These are phyloP conservation scores for Leishmania amazonensis DNA, from an alignment of 208 protist species.

Conservation along the genomic window DNA sequence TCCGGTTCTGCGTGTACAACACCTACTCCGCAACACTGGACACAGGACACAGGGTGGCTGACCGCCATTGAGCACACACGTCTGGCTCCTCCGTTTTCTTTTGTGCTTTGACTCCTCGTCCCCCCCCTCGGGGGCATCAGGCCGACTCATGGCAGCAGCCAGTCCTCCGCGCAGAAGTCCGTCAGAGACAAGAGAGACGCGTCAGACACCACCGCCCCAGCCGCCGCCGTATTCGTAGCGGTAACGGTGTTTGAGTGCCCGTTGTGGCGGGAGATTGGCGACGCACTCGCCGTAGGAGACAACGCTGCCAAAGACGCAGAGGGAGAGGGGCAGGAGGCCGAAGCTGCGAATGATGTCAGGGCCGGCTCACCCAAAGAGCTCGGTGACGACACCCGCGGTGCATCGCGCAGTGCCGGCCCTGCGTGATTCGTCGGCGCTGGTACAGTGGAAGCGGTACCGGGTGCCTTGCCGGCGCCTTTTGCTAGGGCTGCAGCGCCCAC, in stretches of 20 bases:
- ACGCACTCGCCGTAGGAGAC: background rate
- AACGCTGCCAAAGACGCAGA: background rate
- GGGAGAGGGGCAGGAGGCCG: background rate
- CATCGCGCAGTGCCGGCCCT: background rate
- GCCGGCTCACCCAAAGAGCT: background rate
- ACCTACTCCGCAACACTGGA: background rate
- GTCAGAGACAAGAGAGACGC: slow-evolving; percentile 34
- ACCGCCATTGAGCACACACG: background rate
- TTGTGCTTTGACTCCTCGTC: background rate
- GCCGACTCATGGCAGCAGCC: slow-evolving; percentile 30
- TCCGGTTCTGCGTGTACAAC: background rate
- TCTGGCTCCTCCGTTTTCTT: background rate
- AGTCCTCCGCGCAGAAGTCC: slow-evolving; percentile 57
- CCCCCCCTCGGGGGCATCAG: background rate
- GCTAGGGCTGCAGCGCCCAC: background rate
- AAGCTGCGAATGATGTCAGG: background rate
- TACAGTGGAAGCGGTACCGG: background rate
- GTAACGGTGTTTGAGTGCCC: background rate
- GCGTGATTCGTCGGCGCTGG: background rate
- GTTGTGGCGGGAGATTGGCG: background rate
- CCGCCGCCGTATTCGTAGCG: background rate
- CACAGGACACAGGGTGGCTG: background rate
- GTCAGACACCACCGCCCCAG: background rate
- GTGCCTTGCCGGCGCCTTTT: background rate
- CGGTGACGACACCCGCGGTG: background rate